phyloP scores from a whole-genome alignment of 1,284 basidiomycete genomes.

The Marasmius fiardii region DNA sequence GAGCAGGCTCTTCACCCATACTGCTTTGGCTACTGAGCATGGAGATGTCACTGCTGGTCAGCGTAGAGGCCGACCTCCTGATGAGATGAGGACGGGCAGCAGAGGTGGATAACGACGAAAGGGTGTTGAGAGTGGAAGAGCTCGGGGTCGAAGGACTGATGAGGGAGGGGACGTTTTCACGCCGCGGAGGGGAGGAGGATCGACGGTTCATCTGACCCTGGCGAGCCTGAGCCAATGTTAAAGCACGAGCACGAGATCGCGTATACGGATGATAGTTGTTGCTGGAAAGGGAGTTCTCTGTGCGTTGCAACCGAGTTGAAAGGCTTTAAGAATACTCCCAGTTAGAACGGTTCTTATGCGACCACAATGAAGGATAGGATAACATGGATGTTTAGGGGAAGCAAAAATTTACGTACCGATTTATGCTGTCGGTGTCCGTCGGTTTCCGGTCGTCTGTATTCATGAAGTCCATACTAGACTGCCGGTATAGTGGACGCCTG shows the following conservation, averaged over 20 bases:
- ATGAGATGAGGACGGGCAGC: conserved; percentile 28
- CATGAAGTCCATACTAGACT: conserved; percentile 84
- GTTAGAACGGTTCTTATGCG: background rate
- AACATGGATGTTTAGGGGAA: conserved; percentile 5
- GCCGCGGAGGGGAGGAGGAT: conserved; percentile 35
- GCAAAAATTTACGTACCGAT: conserved; percentile 44
- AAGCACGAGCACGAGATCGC: conserved; percentile 35
- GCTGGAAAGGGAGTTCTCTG: conserved; percentile 52
- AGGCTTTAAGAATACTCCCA: conserved; percentile 37
- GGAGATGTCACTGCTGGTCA: conserved; percentile 22
- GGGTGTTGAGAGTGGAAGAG: conserved; percentile 59
- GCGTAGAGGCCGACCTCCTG: conserved; percentile 38
- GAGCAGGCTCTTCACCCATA: conserved; percentile 9
- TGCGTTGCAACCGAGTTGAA: conserved; percentile 64
- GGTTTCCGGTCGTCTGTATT: conserved; percentile 41
- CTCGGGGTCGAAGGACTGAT: conserved; percentile 60
- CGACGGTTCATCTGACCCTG: conserved; percentile 20
- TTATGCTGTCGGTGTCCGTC: conserved; percentile 53
- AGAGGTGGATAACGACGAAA: conserved; percentile 29
- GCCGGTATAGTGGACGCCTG: conserved; percentile 65
- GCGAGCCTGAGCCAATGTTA: conserved; percentile 15
- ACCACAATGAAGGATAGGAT: conserved; percentile 2
- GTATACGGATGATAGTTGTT: conserved; percentile 59
- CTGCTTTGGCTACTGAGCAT: conserved; percentile 21
- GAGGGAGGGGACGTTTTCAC: conserved; percentile 35